Conservation (phyloP, 2,329 filamentous ascomycete genomes). For the Aspergillus novofumigatus region DNA sequence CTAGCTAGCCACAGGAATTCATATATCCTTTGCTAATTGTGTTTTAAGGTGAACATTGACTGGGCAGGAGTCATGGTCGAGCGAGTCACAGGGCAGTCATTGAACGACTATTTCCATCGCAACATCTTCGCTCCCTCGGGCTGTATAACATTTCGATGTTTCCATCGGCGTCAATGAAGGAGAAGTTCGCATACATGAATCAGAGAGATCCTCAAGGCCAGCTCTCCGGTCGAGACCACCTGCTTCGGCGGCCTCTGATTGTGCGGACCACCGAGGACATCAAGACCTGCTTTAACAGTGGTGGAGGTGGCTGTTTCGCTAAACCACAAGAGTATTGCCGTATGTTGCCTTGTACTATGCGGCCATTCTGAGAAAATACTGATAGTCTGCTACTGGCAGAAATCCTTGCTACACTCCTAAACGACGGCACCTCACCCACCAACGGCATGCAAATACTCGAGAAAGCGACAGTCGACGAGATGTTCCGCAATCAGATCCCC, state of each 20-base stretch:
- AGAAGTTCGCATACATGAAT: slow-evolving; percentile 56
- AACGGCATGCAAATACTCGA: slow-evolving; percentile 54
- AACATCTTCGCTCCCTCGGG: slow-evolving; percentile 48
- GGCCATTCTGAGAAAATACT: neutral
- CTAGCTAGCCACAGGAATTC: too few species aligned
- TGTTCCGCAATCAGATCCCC: slow-evolving; percentile 63
- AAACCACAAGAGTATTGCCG: slow-evolving; percentile 58
- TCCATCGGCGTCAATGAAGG: slow-evolving; percentile 51
- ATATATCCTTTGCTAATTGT: neutral
- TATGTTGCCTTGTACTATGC: slow-evolving; percentile 27
- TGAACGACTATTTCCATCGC: slow-evolving; percentile 49
- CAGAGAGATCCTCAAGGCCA: slow-evolving; percentile 45
- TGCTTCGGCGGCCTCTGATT: slow-evolving; percentile 46
- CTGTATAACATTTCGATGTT: slow-evolving; percentile 54
- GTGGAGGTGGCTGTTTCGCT: slow-evolving; percentile 59
- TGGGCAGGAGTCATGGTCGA: slow-evolving; percentile 53
- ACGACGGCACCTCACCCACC: slow-evolving; percentile 57
- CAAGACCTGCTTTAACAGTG: slow-evolving; percentile 51
- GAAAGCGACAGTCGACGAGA: slow-evolving; percentile 55
- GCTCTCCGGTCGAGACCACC: slow-evolving; percentile 46
- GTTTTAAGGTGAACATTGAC: slow-evolving; percentile 46
- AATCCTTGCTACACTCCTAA: slow-evolving; percentile 59
- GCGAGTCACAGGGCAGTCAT: slow-evolving; percentile 39
- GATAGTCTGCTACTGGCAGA: slow-evolving; percentile 35
- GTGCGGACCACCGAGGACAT: slow-evolving; percentile 43